Percentiles rank a stretch among this genome's conserved stretches.
Evolutionary conservation across 2,329 filamentous ascomycete species (phyloP).

Genomic region (Zarea fungicola): DNA sequence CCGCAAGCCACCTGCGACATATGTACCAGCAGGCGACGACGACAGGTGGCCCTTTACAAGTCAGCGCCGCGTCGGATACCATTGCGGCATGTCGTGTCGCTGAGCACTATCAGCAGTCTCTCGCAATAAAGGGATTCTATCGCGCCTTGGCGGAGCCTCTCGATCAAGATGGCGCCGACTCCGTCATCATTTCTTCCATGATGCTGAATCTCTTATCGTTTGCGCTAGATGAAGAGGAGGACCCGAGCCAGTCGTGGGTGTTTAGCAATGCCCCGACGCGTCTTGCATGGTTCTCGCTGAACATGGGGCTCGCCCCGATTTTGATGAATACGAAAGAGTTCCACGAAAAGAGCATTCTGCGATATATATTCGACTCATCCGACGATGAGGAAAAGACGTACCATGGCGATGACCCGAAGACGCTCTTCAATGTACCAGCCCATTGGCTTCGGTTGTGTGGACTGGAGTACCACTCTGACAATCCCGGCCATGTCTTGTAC

Average conservation of each 20-base stretch:
- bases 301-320: conserved; percentile 20
- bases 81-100: conserved; percentile 15
- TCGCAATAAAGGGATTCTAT: conserved; percentile 19
- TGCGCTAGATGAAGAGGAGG: conserved; percentile 13
- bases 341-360: conserved; percentile 17
- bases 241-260: conserved; percentile 19
- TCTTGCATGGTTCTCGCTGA: conserved; percentile 21
- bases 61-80: neutral
- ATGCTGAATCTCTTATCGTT: conserved; percentile 22
- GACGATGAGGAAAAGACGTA: conserved; percentile 15
- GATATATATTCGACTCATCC: conserved; percentile 14
- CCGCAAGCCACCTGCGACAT: conserved; percentile 21
- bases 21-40: too few species aligned
- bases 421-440: conserved; percentile 9
- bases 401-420: conserved; percentile 5
- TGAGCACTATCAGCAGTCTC: conserved; percentile 20
- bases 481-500: conserved; percentile 11
- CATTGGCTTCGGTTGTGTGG: conserved; percentile 15
- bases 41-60: neutral
- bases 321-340: conserved; percentile 18
- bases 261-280: conserved; percentile 15
- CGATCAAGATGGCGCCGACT: conserved; percentile 18
- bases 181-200: conserved; percentile 21
- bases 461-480: conserved; percentile 7
- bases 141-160: conserved; percentile 17